Percentiles rank a stretch among this genome's conserved stretches.
These are phyloP conservation scores for Spathaspora girioi DNA, from an alignment of 805 yeast species.

Conservation along the genomic window DNA sequence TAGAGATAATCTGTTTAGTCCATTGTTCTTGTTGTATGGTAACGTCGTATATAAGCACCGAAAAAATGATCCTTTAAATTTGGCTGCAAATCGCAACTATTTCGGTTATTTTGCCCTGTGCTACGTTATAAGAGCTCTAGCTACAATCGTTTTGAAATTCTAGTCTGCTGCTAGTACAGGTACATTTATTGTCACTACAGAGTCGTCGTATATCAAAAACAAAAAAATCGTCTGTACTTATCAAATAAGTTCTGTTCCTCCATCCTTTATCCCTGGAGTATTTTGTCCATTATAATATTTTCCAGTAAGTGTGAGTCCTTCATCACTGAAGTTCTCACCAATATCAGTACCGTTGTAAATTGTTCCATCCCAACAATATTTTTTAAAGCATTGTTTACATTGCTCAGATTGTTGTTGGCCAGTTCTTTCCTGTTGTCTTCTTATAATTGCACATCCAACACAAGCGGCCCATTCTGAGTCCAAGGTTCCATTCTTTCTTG, in stretches of 20 bases:
- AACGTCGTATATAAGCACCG: background rate
- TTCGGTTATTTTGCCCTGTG: too few relatives aligned
- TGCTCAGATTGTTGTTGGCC: conserved; percentile 58
- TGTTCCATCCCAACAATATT: conserved; percentile 61
- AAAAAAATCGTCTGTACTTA: too few relatives aligned
- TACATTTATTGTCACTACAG: background rate
- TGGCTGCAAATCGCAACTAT: background rate
- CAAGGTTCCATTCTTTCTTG: conserved; percentile 62
- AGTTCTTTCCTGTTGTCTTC: conserved; percentile 70
- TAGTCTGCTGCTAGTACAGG: too few relatives aligned
- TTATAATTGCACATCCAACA: conserved; percentile 77
- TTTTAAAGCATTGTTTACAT: conserved; percentile 65
- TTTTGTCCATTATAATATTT: background rate
- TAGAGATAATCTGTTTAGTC: background rate
- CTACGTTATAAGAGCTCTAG: too few relatives aligned
- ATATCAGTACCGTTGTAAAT: background rate
- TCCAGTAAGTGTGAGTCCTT: background rate
- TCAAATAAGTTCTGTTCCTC: background rate
- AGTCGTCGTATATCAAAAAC: too few relatives aligned
- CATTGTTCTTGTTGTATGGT: background rate
- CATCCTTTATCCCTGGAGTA: background rate
- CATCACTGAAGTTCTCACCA: conserved; percentile 2
- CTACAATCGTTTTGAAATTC: too few relatives aligned
- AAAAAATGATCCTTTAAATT: background rate
- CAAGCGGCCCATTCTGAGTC: conserved; percentile 71